Evolutionary conservation across 805 yeast genomes (phyloP), one percentile per base, ranked within the genome.

Genomic region (Clavispora santaluciae): DNA sequence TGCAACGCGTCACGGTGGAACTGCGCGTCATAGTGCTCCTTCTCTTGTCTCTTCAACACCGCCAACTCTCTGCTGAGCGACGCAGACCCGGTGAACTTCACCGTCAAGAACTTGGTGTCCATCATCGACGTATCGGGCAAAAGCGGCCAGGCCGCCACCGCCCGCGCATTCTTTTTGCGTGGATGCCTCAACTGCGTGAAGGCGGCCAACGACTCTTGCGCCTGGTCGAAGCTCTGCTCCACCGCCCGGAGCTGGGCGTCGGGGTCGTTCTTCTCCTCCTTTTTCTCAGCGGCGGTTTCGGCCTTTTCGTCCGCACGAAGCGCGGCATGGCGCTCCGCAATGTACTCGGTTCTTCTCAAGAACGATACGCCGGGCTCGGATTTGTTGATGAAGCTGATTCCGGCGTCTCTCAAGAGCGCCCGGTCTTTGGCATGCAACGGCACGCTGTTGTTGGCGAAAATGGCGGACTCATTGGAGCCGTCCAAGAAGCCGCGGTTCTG

Each of bases 321-420:
- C 12, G 63, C 39, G 11, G 55, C 42, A 40, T 73, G 73, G 38
- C 78, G 81, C 26, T 85, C 79, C 9, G 95, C 77, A 44, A 88
- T 84, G 60, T 91, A 91, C 59, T 93, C 98, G 0, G 99, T 91
- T 67, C 98, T 81, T 68, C 97, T 81, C 59, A 91, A 73, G 64
- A 91, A 90, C n/a, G 86, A 75, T 11, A 86, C 85, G 34, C 81
- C 73, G 44, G 73, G 73, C 53, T 56, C 76, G 42, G 59, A 60
- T 44, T 70, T 67, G 43, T 65, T 55, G 40, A 67, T 61, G 43
- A 61, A 63, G 16, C 73, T 69, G 18, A 75, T 71, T 3, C 76
- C 78, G 18, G 96, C 95, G 58, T 89, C 96, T 56, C 88, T 77
- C 40, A 93, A 71, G 38, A 91, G 70, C 8, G 76, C 76, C 48